Percentiles rank a stretch among this genome's conserved stretches.
These are phyloP conservation scores for Corinectria fuckeliana DNA, from an alignment of 2,329 filamentous ascomycete genomes.

Conservation along the genomic window DNA sequence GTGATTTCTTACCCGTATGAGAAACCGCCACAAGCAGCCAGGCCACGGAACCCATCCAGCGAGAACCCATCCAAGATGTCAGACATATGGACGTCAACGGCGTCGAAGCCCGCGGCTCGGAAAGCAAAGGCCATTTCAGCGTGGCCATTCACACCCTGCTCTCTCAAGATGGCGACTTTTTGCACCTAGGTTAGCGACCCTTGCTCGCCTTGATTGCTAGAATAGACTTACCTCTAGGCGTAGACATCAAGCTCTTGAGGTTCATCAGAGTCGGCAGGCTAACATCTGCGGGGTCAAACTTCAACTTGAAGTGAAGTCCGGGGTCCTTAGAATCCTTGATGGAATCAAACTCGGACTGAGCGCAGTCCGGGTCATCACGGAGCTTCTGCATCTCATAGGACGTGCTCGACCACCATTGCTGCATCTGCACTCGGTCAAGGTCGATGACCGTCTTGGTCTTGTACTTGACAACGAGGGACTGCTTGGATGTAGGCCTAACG, in stretches of 20 bases:
- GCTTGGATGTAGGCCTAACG: slow-evolving; percentile 71
- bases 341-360: slow-evolving; percentile 80
- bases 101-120: slow-evolving; percentile 86
- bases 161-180: slow-evolving; percentile 88
- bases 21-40: slow-evolving; percentile 96
- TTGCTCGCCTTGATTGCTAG: slow-evolving; percentile 4
- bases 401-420: slow-evolving; percentile 87
- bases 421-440: slow-evolving; percentile 74
- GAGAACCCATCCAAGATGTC: slow-evolving; percentile 84
- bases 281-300: slow-evolving; percentile 79
- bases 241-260: slow-evolving; percentile 60
- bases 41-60: slow-evolving; percentile 81
- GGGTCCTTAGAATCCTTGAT: slow-evolving; percentile 79
- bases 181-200: slow-evolving; percentile 65
- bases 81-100: slow-evolving; percentile 96
- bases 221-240: slow-evolving; percentile 51
- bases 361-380: slow-evolving; percentile 86
- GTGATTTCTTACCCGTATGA: slow-evolving; percentile 71
- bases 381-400: slow-evolving; percentile 91
- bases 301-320: slow-evolving; percentile 84
- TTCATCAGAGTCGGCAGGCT: slow-evolving; percentile 66
- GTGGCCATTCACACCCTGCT: slow-evolving; percentile 94
- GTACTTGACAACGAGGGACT: slow-evolving; percentile 78
- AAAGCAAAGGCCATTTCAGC: slow-evolving; percentile 99
- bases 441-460: slow-evolving; percentile 72